Conservation (phyloP, 2,329 filamentous ascomycete genomes). For the Sclerotiophoma versabilis region DNA sequence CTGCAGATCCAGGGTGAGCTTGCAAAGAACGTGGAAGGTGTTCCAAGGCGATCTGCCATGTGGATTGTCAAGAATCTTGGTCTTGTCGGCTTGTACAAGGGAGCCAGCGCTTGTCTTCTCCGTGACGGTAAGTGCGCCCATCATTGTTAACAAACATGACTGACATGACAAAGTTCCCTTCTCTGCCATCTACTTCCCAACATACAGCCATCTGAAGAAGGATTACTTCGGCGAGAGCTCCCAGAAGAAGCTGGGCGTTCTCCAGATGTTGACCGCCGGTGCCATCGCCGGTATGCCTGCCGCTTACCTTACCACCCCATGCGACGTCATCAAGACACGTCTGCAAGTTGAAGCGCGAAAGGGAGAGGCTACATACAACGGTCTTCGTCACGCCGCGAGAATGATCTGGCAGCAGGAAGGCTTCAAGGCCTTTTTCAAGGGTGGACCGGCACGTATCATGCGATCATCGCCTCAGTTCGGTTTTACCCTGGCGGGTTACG, state of each 20-base stretch:
- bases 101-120: conserved; percentile 89
- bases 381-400: conserved; percentile 81
- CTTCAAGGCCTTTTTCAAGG: conserved; percentile 97
- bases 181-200: conserved; percentile 98
- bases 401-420: conserved; percentile 92
- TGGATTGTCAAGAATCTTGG: conserved; percentile 98
- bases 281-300: conserved; percentile 73
- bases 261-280: conserved; percentile 92
- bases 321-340: conserved; percentile 98
- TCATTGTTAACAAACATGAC: background rate
- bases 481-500: conserved; percentile 95
- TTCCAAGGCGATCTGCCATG: conserved; percentile 88
- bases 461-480: conserved; percentile 97
- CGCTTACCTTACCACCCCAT: conserved; percentile 90
- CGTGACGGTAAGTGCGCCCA: conserved; percentile 67
- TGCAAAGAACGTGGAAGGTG: conserved; percentile 81
- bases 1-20: conserved; percentile 97
- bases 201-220: conserved; percentile 92
- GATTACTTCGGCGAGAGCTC: conserved; percentile 91
- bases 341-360: conserved; percentile 97
- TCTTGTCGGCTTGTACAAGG: conserved; percentile 94
- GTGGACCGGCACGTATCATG: conserved; percentile 91
- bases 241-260: conserved; percentile 84
- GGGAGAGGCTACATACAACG: conserved; percentile 87
- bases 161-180: conserved; percentile 72